Evolutionary conservation across 1,284 basidiomycete genomes (phyloP), one percentile per base, ranked within the genome.

Genomic region (Vanrija pseudolonga): DNA sequence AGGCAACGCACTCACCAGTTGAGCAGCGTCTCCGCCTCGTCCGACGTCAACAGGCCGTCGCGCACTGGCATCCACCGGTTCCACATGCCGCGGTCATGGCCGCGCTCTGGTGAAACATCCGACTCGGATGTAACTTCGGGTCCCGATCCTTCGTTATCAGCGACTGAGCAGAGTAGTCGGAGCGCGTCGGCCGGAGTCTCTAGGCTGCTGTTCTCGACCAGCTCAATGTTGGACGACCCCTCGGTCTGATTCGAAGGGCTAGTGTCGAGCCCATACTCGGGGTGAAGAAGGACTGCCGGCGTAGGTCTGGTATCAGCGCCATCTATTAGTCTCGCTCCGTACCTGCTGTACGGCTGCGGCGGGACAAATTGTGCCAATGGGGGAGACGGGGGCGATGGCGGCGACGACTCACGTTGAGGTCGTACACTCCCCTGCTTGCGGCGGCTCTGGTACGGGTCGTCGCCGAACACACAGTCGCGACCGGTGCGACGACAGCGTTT

Each of bases 161-260:
- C 60, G 2, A 58, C 62, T 2, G 62, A 56, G 5, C 47, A 56
- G 3, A 64, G 51, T 23, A 64, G 56, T 1, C 60, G 53, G 17
- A 64, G 45, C 6, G 62, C 62, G 24, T 64, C 62, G 0, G 57
- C 60, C 0, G 62, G 62, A 7, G 60, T 64, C 28, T 64, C 62
- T 14, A 64, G 51, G 32, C 56, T 50, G 19, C 59, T 53, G 19
- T 47, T 57, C n/a, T 58, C 44, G 2, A 56, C 60, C 24, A 62
- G 57, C 8, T 53, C 50, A 20, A 61, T 20, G 32, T 32, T 32
- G 6, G 32, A 32, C 12, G 32, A 32, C 2, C 39, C 39, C 32
- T 32, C 32, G 6, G 32, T 32, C 32, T 32, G 32, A 15, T 32
- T 40, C 6, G 39, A 20, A 3, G 39, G 39, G 39, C 39, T 20